Evolutionary conservation across 1,139 yeast species (phyloP), one percentile per base, ranked within the genome.

Genomic region (Hyphopichia burtonii): DNA sequence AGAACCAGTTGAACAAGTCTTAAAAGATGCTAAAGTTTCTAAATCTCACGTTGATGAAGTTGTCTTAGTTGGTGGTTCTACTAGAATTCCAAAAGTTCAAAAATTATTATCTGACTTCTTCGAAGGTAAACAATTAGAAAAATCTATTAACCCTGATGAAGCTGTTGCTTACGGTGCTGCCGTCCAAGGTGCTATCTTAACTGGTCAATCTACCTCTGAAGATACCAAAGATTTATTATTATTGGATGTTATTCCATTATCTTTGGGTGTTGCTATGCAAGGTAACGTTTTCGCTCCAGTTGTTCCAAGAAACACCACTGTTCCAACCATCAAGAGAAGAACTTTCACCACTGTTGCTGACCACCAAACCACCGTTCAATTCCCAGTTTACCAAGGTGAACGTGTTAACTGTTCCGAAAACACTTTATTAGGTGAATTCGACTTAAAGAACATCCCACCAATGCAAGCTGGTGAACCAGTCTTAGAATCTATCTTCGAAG

Each of bases 321-420:
- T 93, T 59, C 99, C 99, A 76, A 93, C 98, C 74, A 87, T 91
- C 78, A 93, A 93, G 90, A 87, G 96, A 81, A 88, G 97, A 83
- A 93, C 98, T 65, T 93, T 93, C 95, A 91, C 99, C 77, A 93
- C 99, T 66, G 96, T 88, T 68, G 96, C 88, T 68, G 99, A 93
- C 85, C 93, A 89, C 85, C 99, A 93, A 81, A 91, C 98, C 72
- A 89, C 96, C 62, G 99, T 93, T 61, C 96, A 89, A 75, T 91
- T 93, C 96, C 99, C 97, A 76, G 98, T 93, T 54, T 93, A 91
- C 91, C 98, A 93, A 80, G 99, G 99, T 86, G 99, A 93, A 82
- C 96, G 99, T 83, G 96, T 90, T 69, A 93, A 91, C 96, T 91
- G 98, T 83, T 72, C 89, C 61, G 98, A 93, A 80, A 93, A 93